Evolutionary conservation across 164 flowering plant genomes (phyloP), one percentile per base, ranked within the genome.

Genomic region (Macadamia tetraphylla): DNA sequence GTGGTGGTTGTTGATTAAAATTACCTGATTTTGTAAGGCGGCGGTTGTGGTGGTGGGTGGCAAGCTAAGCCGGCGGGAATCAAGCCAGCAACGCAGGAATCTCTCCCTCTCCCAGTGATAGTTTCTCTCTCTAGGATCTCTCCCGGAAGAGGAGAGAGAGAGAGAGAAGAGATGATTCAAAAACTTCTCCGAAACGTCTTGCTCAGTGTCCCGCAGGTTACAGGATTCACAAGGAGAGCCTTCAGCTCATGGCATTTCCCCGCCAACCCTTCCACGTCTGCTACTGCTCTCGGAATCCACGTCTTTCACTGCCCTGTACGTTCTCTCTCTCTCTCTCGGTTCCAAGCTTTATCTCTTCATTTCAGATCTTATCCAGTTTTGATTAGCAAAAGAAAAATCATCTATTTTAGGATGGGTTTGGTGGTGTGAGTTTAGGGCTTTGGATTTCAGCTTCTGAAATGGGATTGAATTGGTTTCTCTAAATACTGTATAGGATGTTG

Each of bases 231-330:
- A 49, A 77, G 62, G 64, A 76, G 82, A 70, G 74, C 81, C 80
- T 70, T 82, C 77, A 71, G 43, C 10, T 76, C 84, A 11, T 63
- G 65, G 65, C 80, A 64, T 72, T 65, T 75, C 14, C 71, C 77
- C 4, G 78, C 70, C 1, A 70, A 76, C 5, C 3, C 79, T 6
- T 0, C 74, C 64, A 72, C 71, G 51, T 56, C 86, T 9, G 15
- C 78, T 23, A 83, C 81, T 73, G 48, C 79, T 42, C 88, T 83
- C 64, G 98, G 97, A 17, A 73, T 93, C 79, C 97, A 89, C 57
- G 88, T 88, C 69, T 91, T 91, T 73, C 88, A 87, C 44, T 91
- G 94, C 82, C 92, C 88, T 23, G 97, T 93, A 76, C 66, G 85
- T 59, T 58, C 49, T 67, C 57, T 31, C 42, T 63, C 40, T 35